Percentiles rank a stretch among this genome's conserved stretches.
Conservation (phyloP, 2,329 filamentous ascomycete genomes). For the Cercospora sp. region DNA sequence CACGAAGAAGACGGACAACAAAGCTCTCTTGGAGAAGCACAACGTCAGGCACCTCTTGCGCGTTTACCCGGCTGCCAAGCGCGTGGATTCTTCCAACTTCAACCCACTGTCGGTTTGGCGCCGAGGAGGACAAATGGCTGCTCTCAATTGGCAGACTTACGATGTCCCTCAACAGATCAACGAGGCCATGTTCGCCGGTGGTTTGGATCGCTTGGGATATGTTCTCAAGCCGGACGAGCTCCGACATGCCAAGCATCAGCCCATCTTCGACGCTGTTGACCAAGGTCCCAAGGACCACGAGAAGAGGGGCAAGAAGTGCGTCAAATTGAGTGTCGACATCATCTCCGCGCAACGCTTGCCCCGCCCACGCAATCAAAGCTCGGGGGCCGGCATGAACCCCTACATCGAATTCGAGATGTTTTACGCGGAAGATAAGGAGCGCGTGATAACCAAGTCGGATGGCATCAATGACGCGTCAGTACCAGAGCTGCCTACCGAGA, state of each 20-base stretch:
- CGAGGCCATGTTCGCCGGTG: slow-evolving; percentile 94
- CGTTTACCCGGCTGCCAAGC: slow-evolving; percentile 82
- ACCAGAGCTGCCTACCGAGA: slow-evolving; percentile 64
- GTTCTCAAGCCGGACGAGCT: slow-evolving; percentile 89
- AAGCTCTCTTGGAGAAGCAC: slow-evolving; percentile 78
- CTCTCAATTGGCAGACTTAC: slow-evolving; percentile 97
- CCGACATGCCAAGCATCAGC: slow-evolving; percentile 62
- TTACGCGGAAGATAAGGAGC: slow-evolving; percentile 86
- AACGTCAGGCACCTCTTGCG: slow-evolving; percentile 91
- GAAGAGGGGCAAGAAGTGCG: slow-evolving; percentile 76
- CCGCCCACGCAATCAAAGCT: slow-evolving; percentile 70
- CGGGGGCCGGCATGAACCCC: slow-evolving; percentile 77
- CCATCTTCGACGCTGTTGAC: slow-evolving; percentile 53
- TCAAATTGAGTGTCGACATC: slow-evolving; percentile 82
- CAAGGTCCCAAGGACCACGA: slow-evolving; percentile 53
- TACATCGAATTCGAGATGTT: slow-evolving; percentile 96
- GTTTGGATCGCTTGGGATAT: slow-evolving; percentile 83
- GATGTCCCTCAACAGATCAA: slow-evolving; percentile 95
- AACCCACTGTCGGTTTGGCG: slow-evolving; percentile 93
- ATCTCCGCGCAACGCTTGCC: slow-evolving; percentile 95
- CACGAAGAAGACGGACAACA: slow-evolving; percentile 71
- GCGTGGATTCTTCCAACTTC: slow-evolving; percentile 88
- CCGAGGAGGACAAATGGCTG: slow-evolving; percentile 94
- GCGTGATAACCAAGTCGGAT: slow-evolving; percentile 66
- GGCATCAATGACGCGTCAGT: slow-evolving; percentile 66